Conservation (phyloP, 2,329 filamentous ascomycete genomes). For the Apiospora koreana region DNA sequence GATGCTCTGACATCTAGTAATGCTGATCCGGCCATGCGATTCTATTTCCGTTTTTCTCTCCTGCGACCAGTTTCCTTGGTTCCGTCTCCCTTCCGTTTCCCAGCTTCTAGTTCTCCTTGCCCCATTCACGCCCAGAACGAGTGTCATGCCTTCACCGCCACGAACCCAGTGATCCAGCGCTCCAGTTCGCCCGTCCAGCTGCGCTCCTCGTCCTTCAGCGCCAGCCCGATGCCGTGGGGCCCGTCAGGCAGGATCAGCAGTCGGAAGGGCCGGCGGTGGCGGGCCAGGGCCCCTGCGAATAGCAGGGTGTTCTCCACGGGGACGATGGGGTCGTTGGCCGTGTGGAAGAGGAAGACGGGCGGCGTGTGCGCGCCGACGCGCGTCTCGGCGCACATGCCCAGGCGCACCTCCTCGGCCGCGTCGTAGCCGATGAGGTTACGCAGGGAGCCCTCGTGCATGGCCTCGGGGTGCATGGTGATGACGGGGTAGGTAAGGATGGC, state of each 20-base stretch:
- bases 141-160: not conserved
- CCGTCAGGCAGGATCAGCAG: constrained; percentile 31
- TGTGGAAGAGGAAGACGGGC: constrained; percentile 38
- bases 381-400: constrained; percentile 26
- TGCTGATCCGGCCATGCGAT: not conserved
- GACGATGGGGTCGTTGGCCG: constrained; percentile 28
- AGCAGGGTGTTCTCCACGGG: constrained; percentile 29
- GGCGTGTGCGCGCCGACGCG: constrained; percentile 26
- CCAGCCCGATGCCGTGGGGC: constrained; percentile 29
- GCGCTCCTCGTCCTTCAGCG: constrained; percentile 23
- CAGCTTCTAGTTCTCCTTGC: no score
- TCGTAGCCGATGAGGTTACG: constrained; percentile 23
- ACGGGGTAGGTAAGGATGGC: constrained; percentile 28
- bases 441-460: constrained; percentile 21
- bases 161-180: constrained; percentile 26
- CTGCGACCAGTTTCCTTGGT: no score
- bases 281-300: constrained; percentile 28
- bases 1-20: not conserved
- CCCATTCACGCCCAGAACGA: no score
- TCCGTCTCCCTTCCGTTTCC: no score
- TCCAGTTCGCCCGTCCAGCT: constrained; percentile 30
- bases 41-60: not conserved
- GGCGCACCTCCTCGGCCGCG: constrained; percentile 15
- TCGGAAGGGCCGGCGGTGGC: constrained; percentile 23
- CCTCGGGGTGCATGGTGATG: constrained; percentile 22